phyloP scores from a whole-genome alignment of 169 alveolate genomes.

The Plasmodium blacklocki region DNA sequence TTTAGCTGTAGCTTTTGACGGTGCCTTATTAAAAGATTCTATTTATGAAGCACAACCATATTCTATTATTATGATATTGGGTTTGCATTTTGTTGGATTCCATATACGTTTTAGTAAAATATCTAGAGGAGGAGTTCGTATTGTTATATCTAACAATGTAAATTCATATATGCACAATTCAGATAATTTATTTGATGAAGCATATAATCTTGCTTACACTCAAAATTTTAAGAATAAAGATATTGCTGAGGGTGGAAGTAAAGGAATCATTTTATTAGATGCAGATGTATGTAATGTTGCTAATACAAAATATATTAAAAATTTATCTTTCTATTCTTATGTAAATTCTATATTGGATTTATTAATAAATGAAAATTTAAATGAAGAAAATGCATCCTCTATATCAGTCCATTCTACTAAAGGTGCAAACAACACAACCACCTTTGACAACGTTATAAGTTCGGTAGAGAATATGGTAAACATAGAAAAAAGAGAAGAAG shows the following conservation, averaged over 20 bases:
- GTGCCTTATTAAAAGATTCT: slow-evolving; percentile 77
- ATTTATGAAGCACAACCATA: slow-evolving; percentile 84
- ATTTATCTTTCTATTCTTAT: slow-evolving; percentile 57
- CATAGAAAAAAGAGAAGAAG: no score
- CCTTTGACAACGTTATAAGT: background rate
- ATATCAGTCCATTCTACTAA: background rate
- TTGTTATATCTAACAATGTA: slow-evolving; percentile 85
- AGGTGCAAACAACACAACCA: background rate
- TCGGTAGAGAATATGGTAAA: no score
- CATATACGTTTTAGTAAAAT: slow-evolving; percentile 87
- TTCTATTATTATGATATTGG: slow-evolving; percentile 84
- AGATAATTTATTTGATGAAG: slow-evolving; percentile 87
- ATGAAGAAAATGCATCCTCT: background rate
- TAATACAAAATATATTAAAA: slow-evolving; percentile 50
- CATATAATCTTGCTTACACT: slow-evolving; percentile 86
- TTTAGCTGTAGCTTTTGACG: slow-evolving; percentile 83
- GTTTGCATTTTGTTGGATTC: slow-evolving; percentile 89
- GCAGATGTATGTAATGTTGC: slow-evolving; percentile 37
- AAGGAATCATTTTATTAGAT: slow-evolving; percentile 88
- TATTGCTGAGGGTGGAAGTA: slow-evolving; percentile 90
- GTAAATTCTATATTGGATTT: slow-evolving; percentile 54
- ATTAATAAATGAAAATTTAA: slow-evolving; percentile 1
- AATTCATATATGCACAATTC: slow-evolving; percentile 85
- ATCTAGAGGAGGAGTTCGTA: slow-evolving; percentile 89
- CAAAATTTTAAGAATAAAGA: slow-evolving; percentile 89